These are phyloP conservation scores for Nakaseomyces delphensis DNA, from an alignment of 1,139 yeast genomes.

Conservation along the genomic window DNA sequence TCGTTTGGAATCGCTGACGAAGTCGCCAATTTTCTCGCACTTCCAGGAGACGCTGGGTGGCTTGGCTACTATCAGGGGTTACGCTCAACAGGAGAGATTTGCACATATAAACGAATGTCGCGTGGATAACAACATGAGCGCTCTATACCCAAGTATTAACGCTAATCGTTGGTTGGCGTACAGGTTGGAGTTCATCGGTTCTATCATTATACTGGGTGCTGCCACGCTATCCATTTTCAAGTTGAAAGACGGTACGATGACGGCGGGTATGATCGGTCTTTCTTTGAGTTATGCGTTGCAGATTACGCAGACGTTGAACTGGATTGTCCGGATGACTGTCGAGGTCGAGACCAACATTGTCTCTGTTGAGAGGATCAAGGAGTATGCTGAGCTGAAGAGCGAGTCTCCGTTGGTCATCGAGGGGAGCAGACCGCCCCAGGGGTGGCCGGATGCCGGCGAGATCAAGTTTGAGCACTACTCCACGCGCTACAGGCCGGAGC, in stretches of 20 bases:
- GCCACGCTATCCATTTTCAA: conserved; percentile 72
- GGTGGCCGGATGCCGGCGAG: conserved; percentile 77
- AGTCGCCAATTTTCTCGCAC: conserved; percentile 92
- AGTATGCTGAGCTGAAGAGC: conserved; percentile 61
- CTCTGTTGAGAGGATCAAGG: conserved; percentile 89
- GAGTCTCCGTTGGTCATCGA: conserved; percentile 80
- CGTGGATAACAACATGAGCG: conserved; percentile 79
- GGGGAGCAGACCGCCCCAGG: conserved; percentile 52
- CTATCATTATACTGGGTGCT: conserved; percentile 75
- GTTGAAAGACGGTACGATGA: conserved; percentile 55
- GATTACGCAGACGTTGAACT: conserved; percentile 84
- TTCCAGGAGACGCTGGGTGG: conserved; percentile 94
- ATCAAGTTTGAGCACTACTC: conserved; percentile 68
- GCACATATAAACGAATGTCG: conserved; percentile 63
- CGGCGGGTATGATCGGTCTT: conserved; percentile 89
- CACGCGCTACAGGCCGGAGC: conserved; percentile 75
- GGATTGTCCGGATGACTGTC: conserved; percentile 98
- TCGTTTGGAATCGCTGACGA: conserved; percentile 85
- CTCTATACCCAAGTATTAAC: conserved; percentile 86
- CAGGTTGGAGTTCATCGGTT: conserved; percentile 82
- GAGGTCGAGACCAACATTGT: conserved; percentile 96
- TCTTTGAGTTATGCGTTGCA: conserved; percentile 89
- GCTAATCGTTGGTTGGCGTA: conserved; percentile 97
- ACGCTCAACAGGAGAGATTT: conserved; percentile 67
- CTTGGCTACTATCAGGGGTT: conserved; percentile 83